Percentiles rank a stretch among this genome's conserved stretches.
Conservation (phyloP, 495 filamentous ascomycete species). For the Penicillium desertorum region DNA sequence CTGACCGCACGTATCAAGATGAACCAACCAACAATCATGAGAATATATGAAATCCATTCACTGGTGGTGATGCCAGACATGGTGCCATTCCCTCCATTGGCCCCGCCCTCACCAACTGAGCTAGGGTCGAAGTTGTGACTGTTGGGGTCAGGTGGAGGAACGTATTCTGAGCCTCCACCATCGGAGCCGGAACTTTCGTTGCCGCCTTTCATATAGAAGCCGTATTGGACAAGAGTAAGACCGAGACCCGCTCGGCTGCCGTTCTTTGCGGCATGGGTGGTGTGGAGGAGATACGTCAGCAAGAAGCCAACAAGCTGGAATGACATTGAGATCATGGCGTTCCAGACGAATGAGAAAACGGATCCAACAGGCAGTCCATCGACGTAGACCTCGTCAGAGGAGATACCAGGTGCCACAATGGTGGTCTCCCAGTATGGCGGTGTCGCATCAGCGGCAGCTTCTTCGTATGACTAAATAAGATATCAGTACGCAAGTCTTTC, state of each 20-base stretch:
- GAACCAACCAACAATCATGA: slow-evolving; percentile 99
- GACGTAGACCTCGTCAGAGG: slow-evolving; percentile 88
- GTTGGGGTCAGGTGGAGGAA: slow-evolving; percentile 79
- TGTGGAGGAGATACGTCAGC: slow-evolving; percentile 95
- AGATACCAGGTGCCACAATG: slow-evolving; percentile 85
- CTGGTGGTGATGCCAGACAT: slow-evolving; percentile 59
- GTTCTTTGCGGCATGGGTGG: slow-evolving; percentile 96
- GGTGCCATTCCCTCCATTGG: slow-evolving; percentile 38
- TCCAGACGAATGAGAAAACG: slow-evolving; percentile 95
- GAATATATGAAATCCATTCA: slow-evolving; percentile 87
- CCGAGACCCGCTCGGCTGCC: slow-evolving; percentile 92
- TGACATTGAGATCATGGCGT: slow-evolving; percentile 97
- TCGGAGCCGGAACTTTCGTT: slow-evolving; percentile 48
- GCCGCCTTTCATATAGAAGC: slow-evolving; percentile 84
- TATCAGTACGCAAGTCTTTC: slow-evolving; percentile 22
- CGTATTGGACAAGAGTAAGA: slow-evolving; percentile 93
- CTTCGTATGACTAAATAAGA: slow-evolving; percentile 80
- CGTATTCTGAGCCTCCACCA: slow-evolving; percentile 51
- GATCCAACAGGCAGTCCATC: slow-evolving; percentile 96
- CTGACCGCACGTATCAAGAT: slow-evolving; percentile 86
- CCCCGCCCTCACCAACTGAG: slow-evolving; percentile 50
- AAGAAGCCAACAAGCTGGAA: slow-evolving; percentile 97
- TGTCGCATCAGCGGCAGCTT: slow-evolving; percentile 93
- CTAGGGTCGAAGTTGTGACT: slow-evolving; percentile 83
- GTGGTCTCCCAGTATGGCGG: slow-evolving; percentile 99